Percentiles rank a stretch among this genome's conserved stretches.
Conservation (phyloP, 805 yeast species). For the Lipomyces kockii region DNA sequence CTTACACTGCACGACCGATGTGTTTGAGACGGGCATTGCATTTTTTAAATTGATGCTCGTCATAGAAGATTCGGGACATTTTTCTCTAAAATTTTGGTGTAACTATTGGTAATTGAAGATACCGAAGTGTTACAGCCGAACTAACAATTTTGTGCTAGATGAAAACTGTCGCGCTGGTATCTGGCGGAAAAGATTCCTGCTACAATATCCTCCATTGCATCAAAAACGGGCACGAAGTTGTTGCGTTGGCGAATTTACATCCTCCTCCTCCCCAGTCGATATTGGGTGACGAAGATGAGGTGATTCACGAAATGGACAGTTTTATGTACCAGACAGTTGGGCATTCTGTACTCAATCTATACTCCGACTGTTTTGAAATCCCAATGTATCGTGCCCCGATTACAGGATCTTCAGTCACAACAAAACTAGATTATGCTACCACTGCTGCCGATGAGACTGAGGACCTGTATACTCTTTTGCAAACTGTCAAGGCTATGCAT, state of each 20-base stretch:
- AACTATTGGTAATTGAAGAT: neutral
- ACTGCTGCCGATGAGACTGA: conserved; percentile 86
- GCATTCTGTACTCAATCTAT: conserved; percentile 69
- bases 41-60: conserved; percentile 16
- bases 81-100: neutral
- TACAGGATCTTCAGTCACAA: conserved; percentile 64
- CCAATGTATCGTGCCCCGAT: conserved; percentile 79
- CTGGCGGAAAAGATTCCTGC: conserved; percentile 97
- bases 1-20: conserved; percentile 18
- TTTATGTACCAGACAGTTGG: conserved; percentile 99
- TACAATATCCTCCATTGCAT: conserved; percentile 85
- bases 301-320: conserved; percentile 78
- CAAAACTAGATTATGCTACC: conserved; percentile 66
- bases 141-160: conserved; percentile 48
- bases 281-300: conserved; percentile 33
- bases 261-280: conserved; percentile 54
- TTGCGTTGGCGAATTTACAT: conserved; percentile 81
- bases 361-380: conserved; percentile 71
- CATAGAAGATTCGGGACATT: conserved; percentile 35
- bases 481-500: conserved; percentile 53
- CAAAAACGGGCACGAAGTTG: conserved; percentile 81
- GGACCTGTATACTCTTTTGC: conserved; percentile 65
- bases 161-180: conserved; percentile 90
- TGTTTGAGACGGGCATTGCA: conserved; percentile 31
- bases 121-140: neutral